phyloP scores from a whole-genome alignment of 1,284 basidiomycete genomes.

The Trichosporon coremiiforme region DNA sequence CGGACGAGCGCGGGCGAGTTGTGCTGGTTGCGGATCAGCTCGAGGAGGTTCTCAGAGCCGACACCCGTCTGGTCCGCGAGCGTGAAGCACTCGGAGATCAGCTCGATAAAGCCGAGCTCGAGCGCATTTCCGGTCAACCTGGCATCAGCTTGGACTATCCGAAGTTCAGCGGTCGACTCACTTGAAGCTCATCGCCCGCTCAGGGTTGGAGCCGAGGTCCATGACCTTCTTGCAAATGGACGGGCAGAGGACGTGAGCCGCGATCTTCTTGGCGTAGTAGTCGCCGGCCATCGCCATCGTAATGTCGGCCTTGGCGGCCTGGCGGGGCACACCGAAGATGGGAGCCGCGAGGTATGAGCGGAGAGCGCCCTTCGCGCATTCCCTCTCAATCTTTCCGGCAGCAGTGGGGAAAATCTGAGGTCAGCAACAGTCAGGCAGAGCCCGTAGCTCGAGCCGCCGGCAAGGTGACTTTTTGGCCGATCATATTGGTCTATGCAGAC shows the following conservation, averaged over 20 bases:
- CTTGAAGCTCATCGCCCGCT: slow-evolving; percentile 73
- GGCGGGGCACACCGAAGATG: slow-evolving; percentile 70
- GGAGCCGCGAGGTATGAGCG: slow-evolving; percentile 74
- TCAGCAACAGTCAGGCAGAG: not conserved
- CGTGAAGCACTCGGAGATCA: slow-evolving; percentile 78
- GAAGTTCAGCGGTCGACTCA: slow-evolving; percentile 60
- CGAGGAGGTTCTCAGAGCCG: slow-evolving; percentile 62
- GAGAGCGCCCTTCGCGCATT: slow-evolving; percentile 63
- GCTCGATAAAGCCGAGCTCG: slow-evolving; percentile 64
- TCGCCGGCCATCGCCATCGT: slow-evolving; percentile 79
- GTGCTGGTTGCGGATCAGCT: slow-evolving; percentile 63
- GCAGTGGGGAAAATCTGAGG: slow-evolving; percentile 68
- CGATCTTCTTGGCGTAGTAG: slow-evolving; percentile 78
- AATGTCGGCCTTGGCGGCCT: slow-evolving; percentile 70
- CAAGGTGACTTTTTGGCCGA: slow-evolving; percentile 5
- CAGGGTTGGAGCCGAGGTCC: slow-evolving; percentile 58
- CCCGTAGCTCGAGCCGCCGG: not conserved
- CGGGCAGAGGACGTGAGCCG: slow-evolving; percentile 70
- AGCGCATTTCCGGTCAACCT: slow-evolving; percentile 54
- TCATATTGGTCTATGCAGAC: not conserved
- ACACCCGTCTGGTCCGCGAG: slow-evolving; percentile 83
- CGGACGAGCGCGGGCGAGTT: slow-evolving; percentile 39
- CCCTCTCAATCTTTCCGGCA: slow-evolving; percentile 73
- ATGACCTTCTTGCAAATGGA: slow-evolving; percentile 71
- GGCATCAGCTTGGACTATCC: slow-evolving; percentile 2